phyloP scores from a whole-genome alignment of 2,329 filamentous ascomycete species.

The Coniochaeta pulveracea region DNA sequence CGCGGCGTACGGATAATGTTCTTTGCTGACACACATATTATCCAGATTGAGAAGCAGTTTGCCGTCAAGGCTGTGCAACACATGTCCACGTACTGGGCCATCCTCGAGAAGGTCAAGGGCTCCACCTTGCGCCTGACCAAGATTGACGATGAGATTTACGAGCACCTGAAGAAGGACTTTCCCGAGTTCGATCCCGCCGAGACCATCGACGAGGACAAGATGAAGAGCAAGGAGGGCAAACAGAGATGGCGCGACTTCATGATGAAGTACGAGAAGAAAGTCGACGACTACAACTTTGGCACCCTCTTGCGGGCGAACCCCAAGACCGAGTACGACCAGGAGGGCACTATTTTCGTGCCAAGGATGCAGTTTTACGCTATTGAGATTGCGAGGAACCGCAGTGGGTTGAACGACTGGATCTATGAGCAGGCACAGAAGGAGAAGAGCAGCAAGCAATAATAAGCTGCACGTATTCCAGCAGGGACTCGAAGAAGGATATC shows the following conservation, averaged over 20 bases:
- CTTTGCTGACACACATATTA: too few relatives aligned
- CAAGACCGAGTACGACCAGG: conserved; percentile 73
- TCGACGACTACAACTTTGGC: conserved; percentile 98
- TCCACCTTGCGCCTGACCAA: conserved; percentile 86
- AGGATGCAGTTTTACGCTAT: conserved; percentile 46
- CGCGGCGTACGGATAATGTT: too few relatives aligned
- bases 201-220: conserved; percentile 78
- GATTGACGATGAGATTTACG: conserved; percentile 88
- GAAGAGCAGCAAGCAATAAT: conserved; percentile 22
- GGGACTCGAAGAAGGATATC: not conserved
- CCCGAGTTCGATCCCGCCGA: conserved; percentile 80
- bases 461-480: conserved; percentile 5
- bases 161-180: conserved; percentile 78
- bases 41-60: conserved; percentile 96
- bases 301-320: conserved; percentile 77
- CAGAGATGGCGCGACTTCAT: conserved; percentile 92
- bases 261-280: conserved; percentile 82
- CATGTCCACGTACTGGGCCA: conserved; percentile 93
- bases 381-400: conserved; percentile 57
- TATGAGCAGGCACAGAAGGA: conserved; percentile 69
- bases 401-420: conserved; percentile 92
- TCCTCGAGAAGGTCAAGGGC: conserved; percentile 82
- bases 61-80: conserved; percentile 97
- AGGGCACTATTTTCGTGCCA: conserved; percentile 77
- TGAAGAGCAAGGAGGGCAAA: conserved; percentile 97